These are phyloP conservation scores for Discostella stelligera DNA, from an alignment of 352 stramenopile species.

Conservation along the genomic window DNA sequence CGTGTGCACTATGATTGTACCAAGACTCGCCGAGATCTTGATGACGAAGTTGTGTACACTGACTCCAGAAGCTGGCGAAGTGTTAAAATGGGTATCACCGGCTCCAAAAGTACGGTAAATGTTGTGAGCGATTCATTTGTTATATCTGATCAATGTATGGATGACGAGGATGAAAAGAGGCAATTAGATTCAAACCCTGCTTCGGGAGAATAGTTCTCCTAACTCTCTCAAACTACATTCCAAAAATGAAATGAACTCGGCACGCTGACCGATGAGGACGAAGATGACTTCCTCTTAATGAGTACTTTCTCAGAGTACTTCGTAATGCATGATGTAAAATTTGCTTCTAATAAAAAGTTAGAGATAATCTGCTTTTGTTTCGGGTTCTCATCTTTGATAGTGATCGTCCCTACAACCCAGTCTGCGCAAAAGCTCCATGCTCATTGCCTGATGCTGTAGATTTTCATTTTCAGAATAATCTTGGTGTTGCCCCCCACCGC, in stretches of 20 bases:
- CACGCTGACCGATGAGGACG: slow-evolving; percentile 1
- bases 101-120: slow-evolving; percentile 1
- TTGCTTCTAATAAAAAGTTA: neutral
- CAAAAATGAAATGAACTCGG: neutral
- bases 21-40: slow-evolving; percentile 30
- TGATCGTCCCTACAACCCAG: slow-evolving; percentile 29
- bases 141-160: neutral
- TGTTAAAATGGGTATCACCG: slow-evolving; percentile 46
- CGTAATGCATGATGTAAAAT: slow-evolving; percentile 15
- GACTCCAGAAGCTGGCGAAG: slow-evolving; percentile 31
- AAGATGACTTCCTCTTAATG: slow-evolving; percentile 29
- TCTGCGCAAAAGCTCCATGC: slow-evolving; percentile 39
- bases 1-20: neutral
- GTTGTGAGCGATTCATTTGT: neutral
- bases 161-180: neutral
- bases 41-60: slow-evolving; percentile 43
- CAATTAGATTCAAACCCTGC: neutral
- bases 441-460: slow-evolving; percentile 19
- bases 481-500: slow-evolving; percentile 22
- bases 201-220: neutral
- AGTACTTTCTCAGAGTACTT: slow-evolving; percentile 1
- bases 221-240: neutral
- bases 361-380: neutral
- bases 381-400: slow-evolving; percentile 21
- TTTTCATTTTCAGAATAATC: slow-evolving; percentile 22